Conservation (phyloP, 768 basidiomycete species). For the Rhizopogon vesiculosus region DNA sequence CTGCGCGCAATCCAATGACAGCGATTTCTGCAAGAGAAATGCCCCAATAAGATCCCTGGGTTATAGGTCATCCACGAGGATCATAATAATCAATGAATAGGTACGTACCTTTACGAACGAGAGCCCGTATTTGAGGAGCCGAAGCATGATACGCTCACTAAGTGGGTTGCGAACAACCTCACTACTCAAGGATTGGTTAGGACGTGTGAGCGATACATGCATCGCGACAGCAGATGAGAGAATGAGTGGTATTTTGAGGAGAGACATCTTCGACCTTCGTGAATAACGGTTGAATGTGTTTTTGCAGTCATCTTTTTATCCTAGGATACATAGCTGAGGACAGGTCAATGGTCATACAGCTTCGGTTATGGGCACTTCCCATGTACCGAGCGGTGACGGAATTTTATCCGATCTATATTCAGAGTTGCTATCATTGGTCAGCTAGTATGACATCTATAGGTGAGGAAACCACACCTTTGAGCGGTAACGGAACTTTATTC, state of each 20-base stretch:
- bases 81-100: neutral
- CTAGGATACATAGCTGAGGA: neutral
- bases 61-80: neutral
- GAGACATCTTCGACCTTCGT: slow-evolving; percentile 15
- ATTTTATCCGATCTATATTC: too few species aligned
- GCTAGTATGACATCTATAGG: too few species aligned
- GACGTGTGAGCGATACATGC: slow-evolving; percentile 39
- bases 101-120: neutral
- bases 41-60: neutral
- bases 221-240: slow-evolving; percentile 36
- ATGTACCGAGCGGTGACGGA: too few species aligned
- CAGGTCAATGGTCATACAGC: too few species aligned
- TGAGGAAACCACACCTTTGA: too few species aligned
- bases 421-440: too few species aligned
- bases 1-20: neutral
- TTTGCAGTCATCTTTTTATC: neutral
- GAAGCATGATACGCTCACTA: neutral
- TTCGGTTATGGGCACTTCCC: too few species aligned
- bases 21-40: neutral
- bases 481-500: too few species aligned
- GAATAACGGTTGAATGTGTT: neutral
- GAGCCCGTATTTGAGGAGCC: too few species aligned
- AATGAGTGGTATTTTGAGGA: slow-evolving; percentile 38
- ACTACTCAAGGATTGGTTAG: slow-evolving; percentile 34
- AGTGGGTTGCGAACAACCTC: slow-evolving; percentile 17